Base-by-base conservation (phyloP, 1,139 yeast genomes). In the Casaregolazyma suthepensis region DNA sequence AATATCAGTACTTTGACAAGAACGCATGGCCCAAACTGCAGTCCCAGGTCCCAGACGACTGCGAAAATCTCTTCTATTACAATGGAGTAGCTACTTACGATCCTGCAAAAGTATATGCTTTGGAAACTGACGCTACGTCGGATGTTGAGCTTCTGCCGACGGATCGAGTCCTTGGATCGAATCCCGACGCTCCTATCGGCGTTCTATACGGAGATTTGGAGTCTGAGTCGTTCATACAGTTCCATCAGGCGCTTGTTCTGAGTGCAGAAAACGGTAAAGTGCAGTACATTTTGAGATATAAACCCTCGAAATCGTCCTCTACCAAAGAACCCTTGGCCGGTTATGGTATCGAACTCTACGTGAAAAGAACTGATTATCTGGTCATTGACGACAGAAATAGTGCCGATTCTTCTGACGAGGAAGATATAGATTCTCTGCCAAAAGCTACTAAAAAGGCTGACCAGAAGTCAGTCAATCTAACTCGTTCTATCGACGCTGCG, bases 231-330 rank as follows among this genome's bases (percentile, higher is more conserved):
- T 86, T 89, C 63, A 71, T 72, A 12, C 71, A 70, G 2, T 84
- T 87, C 72, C 83, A 88, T 59, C 67, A 73, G 22, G 78, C 81
- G 54, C 70, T 93, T 54, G 76, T 75, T 57, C 78, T 79, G 46
- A 81, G 85, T 54, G 86, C 96, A 0, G 64, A 71, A 7, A 67
- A 72, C 1, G 94, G 88, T 0, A 87, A 87, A 62, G 67, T 90
- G 35, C 76, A 88, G 54, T 85, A 87, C 66, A 78, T 84, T 2
- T 81, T 96, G 85, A 77, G 97, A 60, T 85, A 88, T 61, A 75
- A 81, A 6, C 81, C 82, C 0, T 52, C 67, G 1, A 40, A 52
- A 2, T 47, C 46, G n/a, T 29, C 38, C 1, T 49, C 51, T 1
- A 53, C 47, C 20, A 62, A 23, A 58, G 64, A 7, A 81, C 48